Evolutionary conservation across 495 filamentous ascomycete genomes (phyloP).

Genomic region (Aspergillus hancockii): DNA sequence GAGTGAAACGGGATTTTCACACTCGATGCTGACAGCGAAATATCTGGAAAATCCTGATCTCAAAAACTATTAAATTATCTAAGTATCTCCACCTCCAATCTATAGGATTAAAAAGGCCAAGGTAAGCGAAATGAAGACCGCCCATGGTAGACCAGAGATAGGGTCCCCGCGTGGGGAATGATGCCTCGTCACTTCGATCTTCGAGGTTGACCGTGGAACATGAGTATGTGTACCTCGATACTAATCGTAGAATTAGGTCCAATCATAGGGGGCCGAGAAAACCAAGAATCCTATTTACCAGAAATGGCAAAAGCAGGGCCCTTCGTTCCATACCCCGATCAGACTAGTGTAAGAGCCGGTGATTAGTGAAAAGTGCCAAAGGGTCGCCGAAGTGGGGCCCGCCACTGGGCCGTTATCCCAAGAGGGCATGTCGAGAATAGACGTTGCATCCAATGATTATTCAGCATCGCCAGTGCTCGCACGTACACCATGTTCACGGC

Average conservation of each 20-base stretch:
- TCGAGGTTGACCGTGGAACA: too few species aligned
- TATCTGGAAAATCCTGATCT: not conserved
- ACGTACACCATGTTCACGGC: too few species aligned
- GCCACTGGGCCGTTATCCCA: slow-evolving; percentile 11
- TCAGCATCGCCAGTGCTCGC: too few species aligned
- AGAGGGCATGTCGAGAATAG: slow-evolving; percentile 21
- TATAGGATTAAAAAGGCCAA: too few species aligned
- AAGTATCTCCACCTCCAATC: too few species aligned
- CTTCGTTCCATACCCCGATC: not conserved
- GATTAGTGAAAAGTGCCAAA: not conserved
- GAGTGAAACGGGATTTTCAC: not conserved
- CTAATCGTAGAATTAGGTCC: not conserved
- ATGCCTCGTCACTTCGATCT: too few species aligned
- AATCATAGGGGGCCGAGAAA: not conserved
- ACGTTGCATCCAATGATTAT: not conserved
- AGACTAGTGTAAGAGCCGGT: not conserved
- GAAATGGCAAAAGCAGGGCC: slow-evolving; percentile 11
- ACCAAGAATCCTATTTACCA: slow-evolving; percentile 4
- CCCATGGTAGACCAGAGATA: too few species aligned
- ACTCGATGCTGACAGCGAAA: not conserved
- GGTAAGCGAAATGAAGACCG: too few species aligned
- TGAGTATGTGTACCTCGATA: too few species aligned
- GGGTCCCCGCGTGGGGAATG: too few species aligned
- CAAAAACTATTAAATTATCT: too few species aligned
- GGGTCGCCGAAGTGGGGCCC: slow-evolving; percentile 5